Percentiles rank a stretch among this genome's conserved stretches.
These are phyloP conservation scores for Phaeosphaeria sp. DNA, from an alignment of 2,329 filamentous ascomycete species.

Conservation along the genomic window DNA sequence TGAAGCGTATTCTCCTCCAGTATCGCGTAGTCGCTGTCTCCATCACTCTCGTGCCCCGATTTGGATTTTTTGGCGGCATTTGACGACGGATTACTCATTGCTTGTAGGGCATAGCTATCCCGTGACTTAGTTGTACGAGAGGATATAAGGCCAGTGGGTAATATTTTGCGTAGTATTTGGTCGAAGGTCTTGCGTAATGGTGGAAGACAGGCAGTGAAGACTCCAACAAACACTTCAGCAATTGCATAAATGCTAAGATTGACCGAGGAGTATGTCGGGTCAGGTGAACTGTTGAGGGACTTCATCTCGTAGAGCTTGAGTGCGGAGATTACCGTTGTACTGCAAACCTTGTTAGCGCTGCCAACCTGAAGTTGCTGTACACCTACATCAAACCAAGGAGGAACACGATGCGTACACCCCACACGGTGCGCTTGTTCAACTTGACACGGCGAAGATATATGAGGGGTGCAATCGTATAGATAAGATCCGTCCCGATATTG, in stretches of 20 bases:
- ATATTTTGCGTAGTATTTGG: conserved; percentile 19
- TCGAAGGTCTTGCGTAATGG: conserved; percentile 37
- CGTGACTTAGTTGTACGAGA: conserved; percentile 8
- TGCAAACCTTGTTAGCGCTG: conserved; percentile 7
- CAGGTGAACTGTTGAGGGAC: conserved; percentile 21
- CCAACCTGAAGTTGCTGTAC: neutral
- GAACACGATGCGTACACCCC: conserved; percentile 36
- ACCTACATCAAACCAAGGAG: conserved; percentile 34
- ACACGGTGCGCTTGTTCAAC: conserved; percentile 29
- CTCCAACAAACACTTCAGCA: conserved; percentile 34
- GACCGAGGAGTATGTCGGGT: conserved; percentile 29
- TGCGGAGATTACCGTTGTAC: conserved; percentile 34
- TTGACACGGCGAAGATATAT: conserved; percentile 32
- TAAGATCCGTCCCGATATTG: conserved; percentile 33
- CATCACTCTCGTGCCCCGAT: conserved; percentile 15
- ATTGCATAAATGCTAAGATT: conserved; percentile 33
- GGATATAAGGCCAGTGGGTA: conserved; percentile 21
- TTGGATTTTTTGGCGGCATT: conserved; percentile 8
- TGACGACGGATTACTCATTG: conserved; percentile 8
- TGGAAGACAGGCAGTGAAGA: conserved; percentile 34
- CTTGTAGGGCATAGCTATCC: conserved; percentile 26
- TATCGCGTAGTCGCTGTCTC: conserved; percentile 26
- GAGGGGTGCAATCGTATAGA: conserved; percentile 31
- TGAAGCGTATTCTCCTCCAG: conserved; percentile 9
- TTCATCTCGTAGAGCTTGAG: conserved; percentile 36